Conservation (phyloP, 2,329 filamentous ascomycete genomes). For the Arthrobotrys musiformis region DNA sequence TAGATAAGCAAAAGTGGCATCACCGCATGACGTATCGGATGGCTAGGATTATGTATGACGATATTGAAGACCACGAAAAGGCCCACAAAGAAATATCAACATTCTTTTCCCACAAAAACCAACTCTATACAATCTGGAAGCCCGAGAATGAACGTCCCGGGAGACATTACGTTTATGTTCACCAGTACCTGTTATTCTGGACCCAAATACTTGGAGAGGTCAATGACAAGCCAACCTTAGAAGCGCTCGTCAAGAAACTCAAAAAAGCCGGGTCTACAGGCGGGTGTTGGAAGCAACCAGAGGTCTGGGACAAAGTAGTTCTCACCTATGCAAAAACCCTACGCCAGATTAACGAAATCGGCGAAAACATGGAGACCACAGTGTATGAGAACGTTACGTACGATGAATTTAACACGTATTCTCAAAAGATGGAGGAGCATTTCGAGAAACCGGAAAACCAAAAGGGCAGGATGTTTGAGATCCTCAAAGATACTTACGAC, state of each 20-base stretch:
- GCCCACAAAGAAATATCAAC: constrained; percentile 82
- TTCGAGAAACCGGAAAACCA: constrained; percentile 55
- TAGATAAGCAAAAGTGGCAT: constrained; percentile 92
- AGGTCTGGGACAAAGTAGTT: constrained; percentile 73
- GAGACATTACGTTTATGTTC: constrained; percentile 90
- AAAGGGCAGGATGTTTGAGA: constrained; percentile 67
- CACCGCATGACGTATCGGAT: constrained; percentile 87
- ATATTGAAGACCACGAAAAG: constrained; percentile 67
- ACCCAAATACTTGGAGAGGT: constrained; percentile 78
- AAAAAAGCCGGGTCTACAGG: constrained; percentile 80
- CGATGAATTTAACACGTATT: constrained; percentile 73
- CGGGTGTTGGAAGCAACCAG: constrained; percentile 70
- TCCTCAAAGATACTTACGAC: constrained; percentile 74
- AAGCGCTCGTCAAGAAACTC: constrained; percentile 80
- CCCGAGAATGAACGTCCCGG: constrained; percentile 85
- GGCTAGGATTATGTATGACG: constrained; percentile 68
- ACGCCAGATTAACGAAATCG: constrained; percentile 69
- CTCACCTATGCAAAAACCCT: constrained; percentile 70
- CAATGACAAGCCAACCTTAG: constrained; percentile 78
- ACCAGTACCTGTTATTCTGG: constrained; percentile 85
- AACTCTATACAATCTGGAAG: constrained; percentile 94
- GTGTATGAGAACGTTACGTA: constrained; percentile 73
- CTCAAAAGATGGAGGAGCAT: constrained; percentile 71
- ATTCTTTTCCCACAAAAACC: constrained; percentile 92
- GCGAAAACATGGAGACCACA: constrained; percentile 72